These are phyloP conservation scores for Chaetomidium leptoderma DNA, from an alignment of 495 filamentous ascomycete species.

Conservation along the genomic window DNA sequence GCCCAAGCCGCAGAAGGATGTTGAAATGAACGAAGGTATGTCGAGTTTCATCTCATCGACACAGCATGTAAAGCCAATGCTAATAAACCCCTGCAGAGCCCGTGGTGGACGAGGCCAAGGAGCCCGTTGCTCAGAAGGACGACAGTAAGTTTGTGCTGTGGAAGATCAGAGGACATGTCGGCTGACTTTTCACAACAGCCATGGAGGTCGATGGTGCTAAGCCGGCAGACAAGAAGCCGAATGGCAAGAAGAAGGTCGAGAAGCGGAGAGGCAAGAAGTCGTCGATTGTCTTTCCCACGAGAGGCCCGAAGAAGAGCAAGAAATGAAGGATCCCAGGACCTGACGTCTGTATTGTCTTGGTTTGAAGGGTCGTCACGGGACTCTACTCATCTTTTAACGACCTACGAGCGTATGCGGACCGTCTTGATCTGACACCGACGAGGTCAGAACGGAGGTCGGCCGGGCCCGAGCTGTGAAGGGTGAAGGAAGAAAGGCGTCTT, in stretches of 20 bases:
- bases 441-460: no score
- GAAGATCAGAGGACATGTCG: background rate
- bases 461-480: no score
- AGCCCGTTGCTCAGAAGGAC: conserved; percentile 23
- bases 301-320: conserved; percentile 43
- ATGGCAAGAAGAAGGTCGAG: conserved; percentile 38
- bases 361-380: background rate
- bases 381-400: background rate
- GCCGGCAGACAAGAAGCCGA: conserved; percentile 29
- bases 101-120: conserved; percentile 22
- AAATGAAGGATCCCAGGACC: conserved; percentile 25
- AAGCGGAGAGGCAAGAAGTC: conserved; percentile 47
- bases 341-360: background rate
- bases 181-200: conserved; percentile 28
- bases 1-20: conserved; percentile 50
- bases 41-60: conserved; percentile 2
- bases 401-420: background rate
- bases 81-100: conserved; percentile 15
- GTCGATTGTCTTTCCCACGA: conserved; percentile 51
- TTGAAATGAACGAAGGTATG: conserved; percentile 35
- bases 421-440: background rate
- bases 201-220: conserved; percentile 49
- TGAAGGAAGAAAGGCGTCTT: no score
- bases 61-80: background rate
- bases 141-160: conserved; percentile 33